These are phyloP conservation scores for Daldinia eschscholtzii DNA, from an alignment of 2,329 filamentous ascomycete genomes.

Conservation along the genomic window DNA sequence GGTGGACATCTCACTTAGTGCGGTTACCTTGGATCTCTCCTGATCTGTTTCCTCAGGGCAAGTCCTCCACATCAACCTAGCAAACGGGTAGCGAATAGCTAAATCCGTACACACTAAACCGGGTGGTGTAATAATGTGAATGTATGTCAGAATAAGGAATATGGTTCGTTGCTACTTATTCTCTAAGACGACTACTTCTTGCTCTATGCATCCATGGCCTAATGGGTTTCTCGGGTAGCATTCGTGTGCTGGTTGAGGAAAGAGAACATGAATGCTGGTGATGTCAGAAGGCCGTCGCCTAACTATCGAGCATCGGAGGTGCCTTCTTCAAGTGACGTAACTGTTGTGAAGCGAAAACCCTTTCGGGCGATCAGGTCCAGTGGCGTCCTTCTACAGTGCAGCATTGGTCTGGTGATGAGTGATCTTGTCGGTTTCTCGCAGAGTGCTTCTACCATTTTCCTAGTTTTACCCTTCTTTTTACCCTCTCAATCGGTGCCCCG, in stretches of 20 bases:
- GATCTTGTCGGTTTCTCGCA: conserved; percentile 37
- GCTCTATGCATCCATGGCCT: conserved; percentile 24
- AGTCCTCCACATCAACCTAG: conserved; percentile 17
- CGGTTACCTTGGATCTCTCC: conserved; percentile 26
- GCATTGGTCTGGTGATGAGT: conserved; percentile 34
- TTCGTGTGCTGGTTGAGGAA: conserved; percentile 19
- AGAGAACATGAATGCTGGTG: conserved; percentile 29
- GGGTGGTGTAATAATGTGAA: conserved; percentile 35
- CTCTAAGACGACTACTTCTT: conserved; percentile 21
- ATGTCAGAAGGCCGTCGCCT: conserved; percentile 39
- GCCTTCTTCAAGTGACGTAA: conserved; percentile 37
- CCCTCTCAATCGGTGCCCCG: conserved; percentile 28
- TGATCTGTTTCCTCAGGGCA: conserved; percentile 14
- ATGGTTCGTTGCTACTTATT: conserved; percentile 23
- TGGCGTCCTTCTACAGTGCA: conserved; percentile 37
- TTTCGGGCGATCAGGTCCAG: conserved; percentile 30
- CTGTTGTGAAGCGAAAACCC: conserved; percentile 30
- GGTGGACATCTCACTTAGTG: conserved; percentile 21
- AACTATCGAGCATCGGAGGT: conserved; percentile 25
- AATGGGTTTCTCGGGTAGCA: conserved; percentile 29
- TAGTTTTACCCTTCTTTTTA: conserved; percentile 14
- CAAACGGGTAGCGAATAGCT: conserved; percentile 34
- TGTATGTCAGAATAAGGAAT: conserved; percentile 29
- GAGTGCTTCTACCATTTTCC: conserved; percentile 26
- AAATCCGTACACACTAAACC: conserved; percentile 35